A percentile compares a stretch with the other conserved stretches of the same genome.
Conservation (phyloP, 352 stramenopile genomes). For the Thalassiosira hispida region DNA sequence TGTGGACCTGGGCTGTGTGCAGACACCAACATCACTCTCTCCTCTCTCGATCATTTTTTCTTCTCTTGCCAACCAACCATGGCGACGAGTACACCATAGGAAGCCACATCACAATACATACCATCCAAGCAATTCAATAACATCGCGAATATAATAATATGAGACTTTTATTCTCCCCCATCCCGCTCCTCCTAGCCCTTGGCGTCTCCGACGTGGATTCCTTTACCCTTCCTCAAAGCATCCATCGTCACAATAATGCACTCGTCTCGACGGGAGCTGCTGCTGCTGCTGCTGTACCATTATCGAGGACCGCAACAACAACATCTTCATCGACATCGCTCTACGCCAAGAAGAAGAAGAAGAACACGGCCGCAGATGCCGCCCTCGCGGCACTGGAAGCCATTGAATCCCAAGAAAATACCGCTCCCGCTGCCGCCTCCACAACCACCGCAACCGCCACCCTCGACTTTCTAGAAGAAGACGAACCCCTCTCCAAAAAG, state of each 20-base stretch:
- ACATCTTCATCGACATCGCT: conserved; percentile 23
- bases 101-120: too few species aligned
- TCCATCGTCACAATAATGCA: background rate
- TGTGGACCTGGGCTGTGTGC: too few species aligned
- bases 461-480: conserved; percentile 11
- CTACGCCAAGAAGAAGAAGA: conserved; percentile 50
- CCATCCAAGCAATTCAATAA: too few species aligned
- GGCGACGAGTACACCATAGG: too few species aligned
- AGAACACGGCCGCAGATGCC: conserved; percentile 28
- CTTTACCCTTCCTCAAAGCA: background rate
- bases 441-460: background rate
- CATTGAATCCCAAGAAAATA: conserved; percentile 26
- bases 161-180: conserved; percentile 28
- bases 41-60: too few species aligned
- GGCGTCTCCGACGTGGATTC: conserved; percentile 1
- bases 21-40: too few species aligned
- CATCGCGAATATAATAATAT: conserved; percentile 4
- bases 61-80: too few species aligned
- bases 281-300: background rate
- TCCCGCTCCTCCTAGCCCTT: conserved; percentile 29
- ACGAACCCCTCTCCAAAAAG: conserved; percentile 34
- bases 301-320: background rate
- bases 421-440: background rate
- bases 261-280: background rate
- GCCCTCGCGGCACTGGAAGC: conserved; percentile 41